Conservation (phyloP, 2,329 filamentous ascomycete genomes). For the Orbilia javanica region DNA sequence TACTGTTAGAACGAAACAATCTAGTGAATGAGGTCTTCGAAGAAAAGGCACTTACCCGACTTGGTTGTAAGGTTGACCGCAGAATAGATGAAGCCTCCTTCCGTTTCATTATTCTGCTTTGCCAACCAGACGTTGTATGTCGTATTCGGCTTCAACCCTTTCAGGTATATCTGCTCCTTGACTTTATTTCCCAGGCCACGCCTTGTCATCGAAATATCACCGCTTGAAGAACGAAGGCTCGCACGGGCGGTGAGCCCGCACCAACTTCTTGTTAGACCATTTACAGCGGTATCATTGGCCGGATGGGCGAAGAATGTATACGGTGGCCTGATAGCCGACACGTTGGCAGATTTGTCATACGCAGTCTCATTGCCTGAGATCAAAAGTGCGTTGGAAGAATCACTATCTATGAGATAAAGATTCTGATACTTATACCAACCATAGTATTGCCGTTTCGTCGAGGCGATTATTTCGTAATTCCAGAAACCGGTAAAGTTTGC, state of each 20-base stretch:
- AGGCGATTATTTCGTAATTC: conserved; percentile 84
- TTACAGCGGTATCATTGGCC: conserved; percentile 72
- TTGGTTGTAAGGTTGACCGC: conserved; percentile 82
- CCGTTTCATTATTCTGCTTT: conserved; percentile 70
- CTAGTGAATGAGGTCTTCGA: not conserved
- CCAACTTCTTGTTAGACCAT: conserved; percentile 81
- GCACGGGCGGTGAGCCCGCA: conserved; percentile 81
- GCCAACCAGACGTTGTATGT: conserved; percentile 54
- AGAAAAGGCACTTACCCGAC: conserved; percentile 71
- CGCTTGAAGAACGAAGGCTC: conserved; percentile 72
- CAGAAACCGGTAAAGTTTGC: conserved; percentile 75
- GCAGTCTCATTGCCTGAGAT: conserved; percentile 80
- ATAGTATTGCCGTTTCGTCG: conserved; percentile 83
- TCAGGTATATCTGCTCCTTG: conserved; percentile 89
- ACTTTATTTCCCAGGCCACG: conserved; percentile 76
- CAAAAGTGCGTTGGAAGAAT: conserved; percentile 81
- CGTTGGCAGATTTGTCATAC: conserved; percentile 65
- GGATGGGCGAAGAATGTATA: conserved; percentile 83
- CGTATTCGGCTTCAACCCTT: conserved; percentile 69
- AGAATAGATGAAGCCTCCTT: conserved; percentile 80
- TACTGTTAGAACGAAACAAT: conserved; percentile 7
- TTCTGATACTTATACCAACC: conserved; percentile 72
- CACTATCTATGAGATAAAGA: conserved; percentile 85
- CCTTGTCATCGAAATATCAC: conserved; percentile 76
- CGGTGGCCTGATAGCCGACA: conserved; percentile 69